Conservation (phyloP, 2,329 filamentous ascomycete genomes). For the Talaromyces sp. region DNA sequence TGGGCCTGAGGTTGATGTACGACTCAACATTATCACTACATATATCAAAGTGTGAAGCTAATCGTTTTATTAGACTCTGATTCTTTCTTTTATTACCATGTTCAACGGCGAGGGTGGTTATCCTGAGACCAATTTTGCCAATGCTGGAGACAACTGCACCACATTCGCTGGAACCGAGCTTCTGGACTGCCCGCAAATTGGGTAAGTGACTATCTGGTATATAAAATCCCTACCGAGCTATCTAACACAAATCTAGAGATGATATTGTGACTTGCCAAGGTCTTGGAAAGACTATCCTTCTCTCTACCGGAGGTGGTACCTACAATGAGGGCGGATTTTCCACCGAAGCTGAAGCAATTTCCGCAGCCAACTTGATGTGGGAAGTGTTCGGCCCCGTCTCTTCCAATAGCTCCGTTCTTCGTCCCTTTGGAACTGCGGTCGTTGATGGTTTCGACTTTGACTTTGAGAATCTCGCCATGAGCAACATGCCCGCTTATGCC, state of each 20-base stretch:
- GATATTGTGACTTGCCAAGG: slow-evolving; percentile 59
- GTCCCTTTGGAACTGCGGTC: slow-evolving; percentile 63
- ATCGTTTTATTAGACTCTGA: slow-evolving; percentile 57
- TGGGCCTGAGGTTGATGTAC: slow-evolving; percentile 16
- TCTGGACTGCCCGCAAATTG: slow-evolving; percentile 62
- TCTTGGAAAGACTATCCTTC: slow-evolving; percentile 65
- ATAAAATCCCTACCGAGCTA: slow-evolving; percentile 7
- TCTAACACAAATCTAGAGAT: slow-evolving; percentile 26
- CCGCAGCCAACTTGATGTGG: slow-evolving; percentile 63
- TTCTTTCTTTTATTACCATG: slow-evolving; percentile 59
- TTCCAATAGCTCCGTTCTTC: slow-evolving; percentile 45
- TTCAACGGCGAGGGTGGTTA: slow-evolving; percentile 51
- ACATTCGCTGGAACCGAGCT: slow-evolving; percentile 56
- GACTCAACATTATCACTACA: background rate
- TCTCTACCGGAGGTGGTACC: slow-evolving; percentile 68
- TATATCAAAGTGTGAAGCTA: background rate
- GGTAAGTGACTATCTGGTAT: slow-evolving; percentile 42
- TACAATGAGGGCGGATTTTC: slow-evolving; percentile 67
- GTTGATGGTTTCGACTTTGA: slow-evolving; percentile 77
- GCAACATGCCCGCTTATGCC: slow-evolving; percentile 60
- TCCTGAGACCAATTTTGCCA: slow-evolving; percentile 61
- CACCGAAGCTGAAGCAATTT: slow-evolving; percentile 48
- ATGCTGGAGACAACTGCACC: slow-evolving; percentile 58
- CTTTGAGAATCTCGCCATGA: slow-evolving; percentile 57
- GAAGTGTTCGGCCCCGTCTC: slow-evolving; percentile 62